Percentiles rank a stretch among this genome's conserved stretches.
Evolutionary conservation across 1,284 basidiomycete genomes (phyloP).

Genomic region (Rhodotorula sp.): DNA sequence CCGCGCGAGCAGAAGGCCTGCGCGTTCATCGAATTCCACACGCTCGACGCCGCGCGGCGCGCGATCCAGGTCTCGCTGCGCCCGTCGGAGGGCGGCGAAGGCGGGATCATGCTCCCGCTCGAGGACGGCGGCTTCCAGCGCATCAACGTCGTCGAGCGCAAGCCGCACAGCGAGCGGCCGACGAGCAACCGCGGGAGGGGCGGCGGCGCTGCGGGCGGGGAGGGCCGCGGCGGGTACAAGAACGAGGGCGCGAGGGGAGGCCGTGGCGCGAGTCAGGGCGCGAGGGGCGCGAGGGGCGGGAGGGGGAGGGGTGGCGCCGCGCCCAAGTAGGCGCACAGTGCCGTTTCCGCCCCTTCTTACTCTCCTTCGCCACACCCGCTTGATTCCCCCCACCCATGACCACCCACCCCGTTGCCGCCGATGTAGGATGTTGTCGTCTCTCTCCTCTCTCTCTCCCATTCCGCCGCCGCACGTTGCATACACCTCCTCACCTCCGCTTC

Average conservation of each 20-base stretch:
- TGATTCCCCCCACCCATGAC: no score
- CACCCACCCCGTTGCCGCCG: no score
- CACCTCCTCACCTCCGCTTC: background rate
- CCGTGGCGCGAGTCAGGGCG: background rate
- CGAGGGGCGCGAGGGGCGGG: background rate
- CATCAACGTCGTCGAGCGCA: constrained; percentile 38
- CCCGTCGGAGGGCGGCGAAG: constrained; percentile 72
- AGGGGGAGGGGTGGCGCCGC: constrained; percentile 1
- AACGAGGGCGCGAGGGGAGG: constrained; percentile 3
- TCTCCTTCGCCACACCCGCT: background rate
- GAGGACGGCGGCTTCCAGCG: constrained; percentile 10
- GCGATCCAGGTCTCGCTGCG: constrained; percentile 77
- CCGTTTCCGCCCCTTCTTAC: background rate
- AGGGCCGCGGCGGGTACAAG: constrained; percentile 1
- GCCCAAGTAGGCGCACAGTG: background rate
- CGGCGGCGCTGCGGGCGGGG: background rate
- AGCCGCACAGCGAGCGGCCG: constrained; percentile 31
- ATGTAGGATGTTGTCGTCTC: background rate
- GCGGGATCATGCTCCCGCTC: constrained; percentile 56
- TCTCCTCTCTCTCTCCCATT: background rate
- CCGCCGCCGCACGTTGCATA: background rate
- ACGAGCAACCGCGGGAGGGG: constrained; percentile 1
- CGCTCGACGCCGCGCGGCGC: constrained; percentile 74
- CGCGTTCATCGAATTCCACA: constrained; percentile 88
- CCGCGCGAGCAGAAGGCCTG: constrained; percentile 66